A percentile compares a stretch with the other conserved stretches of the same genome.
Evolutionary conservation across 1,139 yeast genomes (phyloP).

Genomic region (Blastobotrys ciferrii): DNA sequence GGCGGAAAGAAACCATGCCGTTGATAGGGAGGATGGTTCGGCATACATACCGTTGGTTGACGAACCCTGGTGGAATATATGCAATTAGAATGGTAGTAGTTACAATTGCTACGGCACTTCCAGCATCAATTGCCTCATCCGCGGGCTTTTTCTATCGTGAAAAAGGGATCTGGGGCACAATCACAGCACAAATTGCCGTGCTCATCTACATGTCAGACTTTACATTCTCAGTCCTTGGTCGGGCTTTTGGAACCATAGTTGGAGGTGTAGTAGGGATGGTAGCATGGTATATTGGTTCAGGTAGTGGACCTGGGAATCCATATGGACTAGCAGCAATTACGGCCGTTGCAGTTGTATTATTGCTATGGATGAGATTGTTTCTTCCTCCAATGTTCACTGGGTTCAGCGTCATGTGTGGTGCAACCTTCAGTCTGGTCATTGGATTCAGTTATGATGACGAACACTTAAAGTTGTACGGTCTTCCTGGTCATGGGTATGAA

Average conservation of each 20-base stretch:
- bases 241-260: conserved; percentile 25
- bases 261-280: conserved; percentile 37
- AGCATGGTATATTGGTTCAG: conserved; percentile 38
- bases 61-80: conserved; percentile 3
- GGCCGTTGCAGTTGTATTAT: conserved; percentile 27
- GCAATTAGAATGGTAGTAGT: conserved; percentile 5
- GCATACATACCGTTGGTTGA: not conserved
- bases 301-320: conserved; percentile 33
- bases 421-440: conserved; percentile 33
- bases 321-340: conserved; percentile 35
- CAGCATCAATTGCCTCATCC: not conserved
- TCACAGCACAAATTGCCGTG: conserved; percentile 7
- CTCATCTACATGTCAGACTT: conserved; percentile 4
- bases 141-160: conserved; percentile 7
- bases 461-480: not conserved
- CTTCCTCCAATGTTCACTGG: conserved; percentile 31
- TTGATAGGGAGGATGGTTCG: not conserved
- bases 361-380: conserved; percentile 34
- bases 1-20: not conserved
- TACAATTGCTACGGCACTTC: conserved; percentile 1
- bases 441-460: conserved; percentile 36
- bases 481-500: conserved; percentile 3
- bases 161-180: conserved; percentile 5
- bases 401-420: conserved; percentile 32
- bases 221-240: conserved; percentile 3